A percentile compares a stretch with the other conserved stretches of the same genome.
Conservation (phyloP, 768 basidiomycete species). For the Podaxis sp. region DNA sequence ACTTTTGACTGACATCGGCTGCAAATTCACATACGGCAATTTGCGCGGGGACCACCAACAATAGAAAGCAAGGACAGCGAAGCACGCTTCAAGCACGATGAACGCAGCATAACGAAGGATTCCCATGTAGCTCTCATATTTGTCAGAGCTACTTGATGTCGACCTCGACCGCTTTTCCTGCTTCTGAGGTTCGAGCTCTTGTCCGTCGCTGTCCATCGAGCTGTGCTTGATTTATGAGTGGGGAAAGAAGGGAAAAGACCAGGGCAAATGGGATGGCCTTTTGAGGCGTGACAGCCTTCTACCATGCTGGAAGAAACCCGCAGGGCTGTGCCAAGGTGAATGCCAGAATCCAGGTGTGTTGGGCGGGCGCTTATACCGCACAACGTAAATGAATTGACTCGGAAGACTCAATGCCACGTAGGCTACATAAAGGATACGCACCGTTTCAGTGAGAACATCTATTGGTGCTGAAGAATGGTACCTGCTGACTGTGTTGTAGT, state of each 20-base stretch:
- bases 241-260: neutral
- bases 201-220: neutral
- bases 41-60: conserved; percentile 1
- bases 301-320: neutral
- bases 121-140: neutral
- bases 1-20: neutral
- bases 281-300: neutral
- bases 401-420: no score
- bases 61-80: conserved; percentile 3
- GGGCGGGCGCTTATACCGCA: no score
- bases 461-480: no score
- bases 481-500: no score
- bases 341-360: no score
- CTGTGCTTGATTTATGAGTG: neutral
- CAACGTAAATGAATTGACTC: no score
- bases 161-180: neutral
- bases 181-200: neutral
- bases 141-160: no score
- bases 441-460: no score
- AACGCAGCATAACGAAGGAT: neutral
- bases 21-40: neutral
- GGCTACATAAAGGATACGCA: no score
- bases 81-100: neutral
- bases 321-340: neutral
- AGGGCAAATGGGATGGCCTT: neutral